These are phyloP conservation scores for Aspergillus udagawae DNA, from an alignment of 2,329 filamentous ascomycete species.

Conservation along the genomic window DNA sequence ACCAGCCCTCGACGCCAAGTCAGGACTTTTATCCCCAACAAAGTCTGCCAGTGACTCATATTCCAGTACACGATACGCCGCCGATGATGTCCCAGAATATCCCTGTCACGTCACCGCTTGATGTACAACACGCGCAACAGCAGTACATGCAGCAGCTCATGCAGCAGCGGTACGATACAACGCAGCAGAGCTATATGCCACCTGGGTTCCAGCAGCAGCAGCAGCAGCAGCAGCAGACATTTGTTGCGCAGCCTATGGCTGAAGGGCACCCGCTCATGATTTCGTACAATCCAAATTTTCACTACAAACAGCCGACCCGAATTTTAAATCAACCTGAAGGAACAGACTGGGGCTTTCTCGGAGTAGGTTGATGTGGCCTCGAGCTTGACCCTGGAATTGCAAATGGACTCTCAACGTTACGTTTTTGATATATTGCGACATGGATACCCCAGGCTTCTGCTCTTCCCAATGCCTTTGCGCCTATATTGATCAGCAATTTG, in stretches of 20 bases:
- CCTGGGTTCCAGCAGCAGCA: conserved; percentile 20
- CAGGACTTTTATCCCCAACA: conserved; percentile 37
- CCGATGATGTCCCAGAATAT: conserved; percentile 29
- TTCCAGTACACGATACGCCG: conserved; percentile 27
- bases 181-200: background rate
- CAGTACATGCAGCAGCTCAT: conserved; percentile 33
- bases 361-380: conserved; percentile 26
- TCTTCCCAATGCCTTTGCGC: background rate
- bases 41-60: conserved; percentile 28
- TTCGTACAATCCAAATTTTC: conserved; percentile 29
- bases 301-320: conserved; percentile 31
- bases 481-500: background rate
- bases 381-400: background rate
- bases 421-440: background rate
- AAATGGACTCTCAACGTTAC: background rate
- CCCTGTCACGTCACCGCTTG: conserved; percentile 26
- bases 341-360: conserved; percentile 39
- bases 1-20: conserved; percentile 29
- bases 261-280: conserved; percentile 30
- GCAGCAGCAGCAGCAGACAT: conserved; percentile 28
- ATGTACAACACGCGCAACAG: conserved; percentile 26
- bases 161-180: conserved; percentile 23
- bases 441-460: background rate
- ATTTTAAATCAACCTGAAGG: conserved; percentile 37
- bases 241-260: conserved; percentile 24